These are phyloP conservation scores for Emericellopsis terricola DNA, from an alignment of 495 filamentous ascomycete species.

Conservation along the genomic window DNA sequence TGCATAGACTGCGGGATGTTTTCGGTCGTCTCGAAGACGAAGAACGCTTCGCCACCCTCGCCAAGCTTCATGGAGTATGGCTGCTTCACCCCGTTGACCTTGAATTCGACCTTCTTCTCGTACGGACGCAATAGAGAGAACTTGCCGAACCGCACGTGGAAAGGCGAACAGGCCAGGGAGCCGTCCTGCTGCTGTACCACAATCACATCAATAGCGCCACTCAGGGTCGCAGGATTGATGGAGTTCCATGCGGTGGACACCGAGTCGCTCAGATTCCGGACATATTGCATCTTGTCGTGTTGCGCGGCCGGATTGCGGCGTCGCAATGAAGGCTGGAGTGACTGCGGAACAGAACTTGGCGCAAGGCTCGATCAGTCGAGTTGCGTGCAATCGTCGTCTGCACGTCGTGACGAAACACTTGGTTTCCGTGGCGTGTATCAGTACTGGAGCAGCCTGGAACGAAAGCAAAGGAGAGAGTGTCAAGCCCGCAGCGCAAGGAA, in stretches of 20 bases:
- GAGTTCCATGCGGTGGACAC: conserved; percentile 99
- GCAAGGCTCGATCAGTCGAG: no score
- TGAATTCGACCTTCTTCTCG: conserved; percentile 98
- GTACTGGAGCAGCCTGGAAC: no score
- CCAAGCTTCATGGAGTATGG: conserved; percentile 96
- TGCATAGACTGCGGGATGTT: conserved; percentile 77
- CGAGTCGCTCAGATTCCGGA: conserved; percentile 84
- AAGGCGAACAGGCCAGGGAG: conserved; percentile 72
- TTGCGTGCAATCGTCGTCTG: no score
- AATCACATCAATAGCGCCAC: conserved; percentile 96
- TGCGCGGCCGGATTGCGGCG: not conserved
- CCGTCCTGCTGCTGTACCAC: conserved; percentile 97
- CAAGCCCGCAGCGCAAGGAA: no score
- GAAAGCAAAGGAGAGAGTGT: no score
- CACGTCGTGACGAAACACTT: no score
- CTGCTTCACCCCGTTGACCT: conserved; percentile 81
- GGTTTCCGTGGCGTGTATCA: no score
- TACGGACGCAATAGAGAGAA: conserved; percentile 88
- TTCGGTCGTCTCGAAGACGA: conserved; percentile 88
- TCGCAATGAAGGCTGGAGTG: no score
- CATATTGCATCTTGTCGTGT: conserved; percentile 74
- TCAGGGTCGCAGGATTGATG: conserved; percentile 94
- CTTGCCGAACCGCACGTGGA: conserved; percentile 98
- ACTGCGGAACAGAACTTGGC: no score
- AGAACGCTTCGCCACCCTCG: conserved; percentile 95